Base-by-base conservation (phyloP, 768 basidiomycete genomes). In the Boletus subparvulus region DNA sequence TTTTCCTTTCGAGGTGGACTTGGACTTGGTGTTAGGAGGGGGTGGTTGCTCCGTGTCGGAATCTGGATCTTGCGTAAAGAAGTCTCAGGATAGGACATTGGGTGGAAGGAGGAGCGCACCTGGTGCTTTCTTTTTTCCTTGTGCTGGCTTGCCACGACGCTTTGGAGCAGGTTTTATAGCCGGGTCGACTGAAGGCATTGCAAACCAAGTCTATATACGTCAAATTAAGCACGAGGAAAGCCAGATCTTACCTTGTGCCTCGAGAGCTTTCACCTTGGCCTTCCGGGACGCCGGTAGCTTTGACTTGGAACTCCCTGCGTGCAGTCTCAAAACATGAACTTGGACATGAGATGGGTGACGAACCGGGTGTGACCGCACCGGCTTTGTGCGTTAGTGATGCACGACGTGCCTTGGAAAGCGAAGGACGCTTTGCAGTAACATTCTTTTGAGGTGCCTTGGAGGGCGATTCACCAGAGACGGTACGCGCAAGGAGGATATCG, bases 401-500 rank as follows among this genome's bases (percentile, higher is more conserved):
- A 19, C 7, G 64, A 45, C 45, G 53, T 7, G 36, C 32, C 26
- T 50, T 60, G 14, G 44, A 28, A 35, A 19, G 13, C 36, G 58
- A 56, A 10, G 3, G 8, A 16, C 56, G 55, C 24, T 51, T 64
- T 13, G 48, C 11, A 8, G 45, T 8, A 8, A 41, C 37, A 32
- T 26, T 14, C 14, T 54, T 67, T 19, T n/a, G n/a, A n/a, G n/a
- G n/a, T n/a, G n/a, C n/a, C n/a, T n/a, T n/a, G n/a, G 67, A 65
- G 2, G 82, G 82, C 1, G 79, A 80, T 55, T 80, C 78, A 11
- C 77, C 76, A 52, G 75, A 75, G 0, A 80, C 74, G 9, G 77
- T 77, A 16, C 78, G 76, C 7, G 81, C 75, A 7, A 86, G 74
- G 3, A 86, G 74, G 26, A 85, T 78, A 42, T 84, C 80, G 3